Evolutionary conservation across 192 early-diverging fungal species (phyloP), one percentile per base, ranked within the genome.

Genomic region (Rhizophagus clarus): DNA sequence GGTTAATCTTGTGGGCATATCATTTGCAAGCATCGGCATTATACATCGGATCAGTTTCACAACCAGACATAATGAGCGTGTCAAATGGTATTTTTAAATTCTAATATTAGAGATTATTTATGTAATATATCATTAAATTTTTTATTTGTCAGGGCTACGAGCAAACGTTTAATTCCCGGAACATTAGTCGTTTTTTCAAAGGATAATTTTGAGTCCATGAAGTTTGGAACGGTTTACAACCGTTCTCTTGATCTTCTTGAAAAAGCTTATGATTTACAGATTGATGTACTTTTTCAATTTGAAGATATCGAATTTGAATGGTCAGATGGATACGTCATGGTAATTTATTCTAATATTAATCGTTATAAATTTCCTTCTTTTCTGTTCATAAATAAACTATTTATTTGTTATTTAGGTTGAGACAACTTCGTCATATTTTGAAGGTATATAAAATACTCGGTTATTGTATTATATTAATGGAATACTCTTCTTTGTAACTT

Each of bases 121-220:
- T 34, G 12, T 14, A 7, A 6, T 26, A 60, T 45, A 2, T 40
- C 34, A 34, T 34, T 15, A n/a, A 72, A 17, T 6, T 12, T 51
- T 34, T 42, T 70, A 42, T 70, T 2, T 51, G 20, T 49, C 10
- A 72, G 85, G 78, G 47, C 11, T 83, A 87, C 22, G 29, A 86
- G 86, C 2, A 90, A 88, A 72, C 83, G 89, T 32, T 79, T 90
- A 45, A 83, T 89, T 40, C 83, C 88, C 22, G 89, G 89, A n/a
- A 80, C 88, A 2, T 78, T 89, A 8, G 88, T 90, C n/a, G 77
- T 87, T 14, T 79, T 90, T 11, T 87, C 89, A 0, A 82, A 79
- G 20, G 86, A 90, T 47, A 45, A 87, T 20, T 90, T 90, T 78
- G 74, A 86, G 15, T 79, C 79, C 51, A 81, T 86, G 40, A 84